Base-by-base conservation (phyloP, 345 rosid species). In the Gossypium mustelinum region DNA sequence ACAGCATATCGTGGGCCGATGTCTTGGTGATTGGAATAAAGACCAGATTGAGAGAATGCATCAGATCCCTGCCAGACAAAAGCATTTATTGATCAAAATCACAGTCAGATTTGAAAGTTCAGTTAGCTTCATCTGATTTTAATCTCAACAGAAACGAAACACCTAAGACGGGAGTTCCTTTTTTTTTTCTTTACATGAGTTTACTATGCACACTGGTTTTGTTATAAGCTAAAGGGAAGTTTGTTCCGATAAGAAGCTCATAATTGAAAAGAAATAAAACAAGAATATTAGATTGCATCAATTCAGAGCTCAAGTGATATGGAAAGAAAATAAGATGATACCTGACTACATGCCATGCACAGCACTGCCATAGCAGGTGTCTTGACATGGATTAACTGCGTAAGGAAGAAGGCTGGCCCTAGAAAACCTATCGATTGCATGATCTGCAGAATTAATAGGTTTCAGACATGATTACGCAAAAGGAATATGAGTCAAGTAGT, bases 301-400 rank as follows among this genome's bases (percentile, higher is more conserved):
- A 69, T 27, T 57, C 22, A 4, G 57, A 76, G 76, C 66, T 58
- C 12, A 9, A 50, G 22, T 5, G 25, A 71, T 75, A 78, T 25
- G 70, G 76, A 71, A 27, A 81, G 69, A 11, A 47, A 68, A 55
- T 18, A 52, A 69, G 72, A 72, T 54, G 81, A 71, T 77, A 94
- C 98, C 98, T 94, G 98, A 84, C 97, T 89, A 84, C 97, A 92
- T 58, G 98, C 97, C 98, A 94, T 94, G 86, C 97, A 94, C 76
- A 94, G 79, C 77, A 94, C 98, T 45, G 98, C 98, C 90, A 94
- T 85, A 58, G 92, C 90, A 76, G 98, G 97, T 71, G 97, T 88
- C 82, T 74, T 89, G 81, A 92, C 90, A 70, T 84, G 84, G 82
- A 95, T 91, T 81, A 92, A 81, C 87, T 88, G 98, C 11, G 93